A percentile compares a stretch with the other conserved stretches of the same genome.
Conservation (phyloP, 1,284 basidiomycete species). For the Apiotrichum porosum region DNA sequence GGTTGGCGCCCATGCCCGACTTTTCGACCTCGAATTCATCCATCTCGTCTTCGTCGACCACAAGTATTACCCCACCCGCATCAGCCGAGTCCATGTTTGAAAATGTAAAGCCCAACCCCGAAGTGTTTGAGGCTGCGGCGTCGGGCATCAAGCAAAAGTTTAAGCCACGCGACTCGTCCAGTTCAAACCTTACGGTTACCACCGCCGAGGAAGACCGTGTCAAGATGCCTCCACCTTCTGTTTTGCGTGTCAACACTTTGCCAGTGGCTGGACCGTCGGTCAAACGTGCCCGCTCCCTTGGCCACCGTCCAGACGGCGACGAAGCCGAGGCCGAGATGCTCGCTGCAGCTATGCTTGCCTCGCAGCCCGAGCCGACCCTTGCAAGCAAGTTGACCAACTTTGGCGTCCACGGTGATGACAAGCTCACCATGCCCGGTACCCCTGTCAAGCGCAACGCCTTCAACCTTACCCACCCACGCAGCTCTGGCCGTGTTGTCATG, state of each 20-base stretch:
- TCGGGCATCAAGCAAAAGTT: constrained; percentile 43
- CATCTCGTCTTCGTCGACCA: constrained; percentile 33
- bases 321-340: constrained; percentile 24
- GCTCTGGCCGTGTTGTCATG: constrained; percentile 9
- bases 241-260: constrained; percentile 14
- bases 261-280: constrained; percentile 2
- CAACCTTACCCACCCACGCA: constrained; percentile 15
- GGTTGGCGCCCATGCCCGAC: constrained; percentile 28
- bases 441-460: constrained; percentile 48
- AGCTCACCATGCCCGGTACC: constrained; percentile 47
- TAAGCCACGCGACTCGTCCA: constrained; percentile 46
- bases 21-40: constrained; percentile 40
- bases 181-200: constrained; percentile 33
- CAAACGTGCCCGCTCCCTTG: constrained; percentile 16
- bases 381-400: constrained; percentile 16
- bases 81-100: constrained; percentile 45
- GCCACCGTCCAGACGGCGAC: constrained; percentile 15
- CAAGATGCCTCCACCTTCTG: constrained; percentile 15
- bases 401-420: constrained; percentile 26
- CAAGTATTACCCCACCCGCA: constrained; percentile 30
- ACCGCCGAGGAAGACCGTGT: constrained; percentile 11
- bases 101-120: constrained; percentile 48
- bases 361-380: too few relatives aligned
- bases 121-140: constrained; percentile 41
- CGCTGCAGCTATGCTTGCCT: too few relatives aligned